A percentile compares a stretch with the other conserved stretches of the same genome.
These are phyloP conservation scores for Mycena sanguinolenta DNA, from an alignment of 768 basidiomycete species.

Conservation along the genomic window DNA sequence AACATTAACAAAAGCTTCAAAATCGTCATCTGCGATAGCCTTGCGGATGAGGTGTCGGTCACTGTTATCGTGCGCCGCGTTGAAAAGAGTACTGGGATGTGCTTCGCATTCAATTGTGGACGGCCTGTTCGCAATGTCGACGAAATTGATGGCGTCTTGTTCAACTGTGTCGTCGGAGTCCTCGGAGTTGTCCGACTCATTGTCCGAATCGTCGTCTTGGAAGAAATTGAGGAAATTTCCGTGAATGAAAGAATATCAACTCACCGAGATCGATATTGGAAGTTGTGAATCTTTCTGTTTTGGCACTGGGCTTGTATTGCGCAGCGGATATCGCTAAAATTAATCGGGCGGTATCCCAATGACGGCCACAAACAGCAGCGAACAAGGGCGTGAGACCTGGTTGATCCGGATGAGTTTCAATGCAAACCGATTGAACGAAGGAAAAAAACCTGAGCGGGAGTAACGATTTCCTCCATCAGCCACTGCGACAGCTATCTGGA, in stretches of 20 bases:
- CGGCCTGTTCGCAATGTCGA: constrained; percentile 65
- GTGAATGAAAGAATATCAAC: neutral
- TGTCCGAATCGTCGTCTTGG: constrained; percentile 55
- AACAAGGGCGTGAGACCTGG: constrained; percentile 64
- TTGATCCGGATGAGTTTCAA: neutral
- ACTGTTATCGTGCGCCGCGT: constrained; percentile 7
- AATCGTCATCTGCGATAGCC: constrained; percentile 59
- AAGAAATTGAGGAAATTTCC: constrained; percentile 1
- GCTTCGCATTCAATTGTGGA: constrained; percentile 57
- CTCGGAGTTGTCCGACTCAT: constrained; percentile 56
- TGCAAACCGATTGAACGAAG: neutral
- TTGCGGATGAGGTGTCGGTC: constrained; percentile 46
- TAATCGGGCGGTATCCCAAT: constrained; percentile 71
- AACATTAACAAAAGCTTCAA: constrained; percentile 64
- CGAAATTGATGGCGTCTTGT: constrained; percentile 56
- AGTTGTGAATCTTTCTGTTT: constrained; percentile 50
- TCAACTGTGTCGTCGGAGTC: constrained; percentile 56
- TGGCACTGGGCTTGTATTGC: constrained; percentile 61
- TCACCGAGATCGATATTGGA: constrained; percentile 52
- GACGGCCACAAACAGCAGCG: constrained; percentile 62
- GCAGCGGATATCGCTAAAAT: constrained; percentile 69
- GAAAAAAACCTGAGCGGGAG: constrained; percentile 41
- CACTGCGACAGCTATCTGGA: constrained; percentile 60
- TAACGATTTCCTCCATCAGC: constrained; percentile 32
- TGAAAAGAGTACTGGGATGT: constrained; percentile 55